A percentile compares a stretch with the other conserved stretches of the same genome.
Evolutionary conservation across 352 stramenopile species (phyloP).

Genomic region (Phytophthora colocasiae): DNA sequence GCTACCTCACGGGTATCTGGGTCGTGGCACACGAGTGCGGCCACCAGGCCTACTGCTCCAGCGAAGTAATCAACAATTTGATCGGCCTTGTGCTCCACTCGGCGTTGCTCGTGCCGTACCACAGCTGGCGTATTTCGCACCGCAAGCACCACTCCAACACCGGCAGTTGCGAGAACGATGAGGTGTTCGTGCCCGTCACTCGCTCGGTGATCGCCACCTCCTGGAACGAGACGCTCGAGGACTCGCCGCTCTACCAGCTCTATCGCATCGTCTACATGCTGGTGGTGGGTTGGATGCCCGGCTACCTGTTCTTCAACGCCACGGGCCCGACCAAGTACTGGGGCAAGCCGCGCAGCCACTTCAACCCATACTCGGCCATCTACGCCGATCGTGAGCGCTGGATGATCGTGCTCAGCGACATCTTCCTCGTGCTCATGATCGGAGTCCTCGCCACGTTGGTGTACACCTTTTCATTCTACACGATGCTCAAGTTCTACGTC

Average conservation of each 20-base stretch:
- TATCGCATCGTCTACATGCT: conserved; percentile 96
- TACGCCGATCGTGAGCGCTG: conserved; percentile 93
- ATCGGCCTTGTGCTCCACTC: conserved; percentile 97
- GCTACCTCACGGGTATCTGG: conserved; percentile 97
- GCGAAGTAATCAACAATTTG: conserved; percentile 95
- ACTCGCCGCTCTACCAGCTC: conserved; percentile 94
- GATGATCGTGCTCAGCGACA: conserved; percentile 94
- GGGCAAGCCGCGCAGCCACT: conserved; percentile 92
- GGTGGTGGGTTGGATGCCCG: conserved; percentile 95
- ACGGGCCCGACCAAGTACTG: conserved; percentile 92
- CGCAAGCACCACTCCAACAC: conserved; percentile 97
- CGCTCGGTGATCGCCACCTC: conserved; percentile 62
- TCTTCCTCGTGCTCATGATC: conserved; percentile 86
- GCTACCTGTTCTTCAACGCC: conserved; percentile 97
- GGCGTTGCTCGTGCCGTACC: conserved; percentile 97
- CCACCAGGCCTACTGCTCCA: conserved; percentile 96
- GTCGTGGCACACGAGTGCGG: conserved; percentile 98
- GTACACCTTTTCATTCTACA: conserved; percentile 70
- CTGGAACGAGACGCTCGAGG: conserved; percentile 89
- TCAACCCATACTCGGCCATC: conserved; percentile 95
- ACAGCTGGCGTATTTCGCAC: conserved; percentile 97
- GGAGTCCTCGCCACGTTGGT: conserved; percentile 60
- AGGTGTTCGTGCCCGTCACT: conserved; percentile 96
- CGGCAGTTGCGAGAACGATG: conserved; percentile 95
- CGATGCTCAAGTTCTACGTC: conserved; percentile 95